These are phyloP conservation scores for Poa annua DNA, from an alignment of 176 grass and related monocot species.

Conservation along the genomic window DNA sequence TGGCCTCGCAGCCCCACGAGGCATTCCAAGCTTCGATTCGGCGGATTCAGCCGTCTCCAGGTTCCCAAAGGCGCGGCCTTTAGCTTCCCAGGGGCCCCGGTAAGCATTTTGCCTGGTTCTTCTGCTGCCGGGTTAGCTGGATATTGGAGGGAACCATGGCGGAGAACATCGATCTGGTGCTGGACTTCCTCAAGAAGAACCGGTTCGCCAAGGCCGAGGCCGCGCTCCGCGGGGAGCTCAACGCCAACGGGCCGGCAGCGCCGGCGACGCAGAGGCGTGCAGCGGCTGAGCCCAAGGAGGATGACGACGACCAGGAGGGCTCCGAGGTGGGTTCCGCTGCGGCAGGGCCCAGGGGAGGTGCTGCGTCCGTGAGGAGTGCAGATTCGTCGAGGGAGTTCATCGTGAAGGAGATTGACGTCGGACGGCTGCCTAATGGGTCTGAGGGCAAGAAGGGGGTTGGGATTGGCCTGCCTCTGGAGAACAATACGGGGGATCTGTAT, in stretches of 20 bases:
- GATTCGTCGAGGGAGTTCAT: slow-evolving; percentile 89
- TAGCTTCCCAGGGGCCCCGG: slow-evolving; percentile 14
- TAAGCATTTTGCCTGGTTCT: slow-evolving; percentile 6
- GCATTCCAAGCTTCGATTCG: slow-evolving; percentile 32
- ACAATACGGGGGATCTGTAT: slow-evolving; percentile 65
- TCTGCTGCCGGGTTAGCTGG: not conserved
- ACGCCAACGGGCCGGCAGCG: slow-evolving; percentile 19
- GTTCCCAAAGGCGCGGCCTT: slow-evolving; percentile 7
- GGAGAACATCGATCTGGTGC: slow-evolving; percentile 91
- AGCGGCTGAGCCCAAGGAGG: slow-evolving; percentile 17
- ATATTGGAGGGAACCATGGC: slow-evolving; percentile 65
- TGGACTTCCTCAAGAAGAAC: slow-evolving; percentile 88
- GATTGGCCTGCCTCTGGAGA: slow-evolving; percentile 44
- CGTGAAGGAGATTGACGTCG: slow-evolving; percentile 91
- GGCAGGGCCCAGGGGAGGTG: slow-evolving; percentile 40
- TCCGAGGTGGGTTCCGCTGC: slow-evolving; percentile 38
- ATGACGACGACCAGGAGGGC: slow-evolving; percentile 41
- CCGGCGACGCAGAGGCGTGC: slow-evolving; percentile 14
- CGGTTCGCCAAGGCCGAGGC: slow-evolving; percentile 90
- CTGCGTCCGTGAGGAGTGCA: slow-evolving; percentile 36
- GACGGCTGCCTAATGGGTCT: slow-evolving; percentile 46
- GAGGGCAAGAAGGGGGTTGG: slow-evolving; percentile 56
- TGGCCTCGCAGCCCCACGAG: not conserved
- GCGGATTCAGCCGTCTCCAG: not conserved
- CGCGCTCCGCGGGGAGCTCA: slow-evolving; percentile 78